Percentiles rank a stretch among this genome's conserved stretches.
phyloP scores from a whole-genome alignment of 2,329 filamentous ascomycete species.

The Penicillium brevicompactum region DNA sequence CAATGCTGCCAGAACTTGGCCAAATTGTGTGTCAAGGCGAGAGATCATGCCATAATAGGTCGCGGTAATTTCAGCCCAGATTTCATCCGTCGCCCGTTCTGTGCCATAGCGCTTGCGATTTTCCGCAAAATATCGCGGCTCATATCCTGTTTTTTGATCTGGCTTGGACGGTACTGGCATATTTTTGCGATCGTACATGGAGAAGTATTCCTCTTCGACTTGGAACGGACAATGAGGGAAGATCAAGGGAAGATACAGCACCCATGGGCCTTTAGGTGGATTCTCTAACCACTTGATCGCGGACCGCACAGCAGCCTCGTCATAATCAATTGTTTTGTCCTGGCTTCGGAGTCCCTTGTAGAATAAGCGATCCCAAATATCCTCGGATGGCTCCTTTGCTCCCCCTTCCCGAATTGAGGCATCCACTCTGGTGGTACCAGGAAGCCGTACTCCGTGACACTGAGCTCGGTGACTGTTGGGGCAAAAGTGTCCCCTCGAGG shows the following conservation, averaged over 20 bases:
- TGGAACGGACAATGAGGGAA: slow-evolving; percentile 53
- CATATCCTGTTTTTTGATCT: slow-evolving; percentile 43
- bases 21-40: slow-evolving; percentile 51
- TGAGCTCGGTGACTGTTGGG: slow-evolving; percentile 47
- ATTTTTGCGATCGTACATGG: slow-evolving; percentile 45
- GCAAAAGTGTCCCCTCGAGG: slow-evolving; percentile 42
- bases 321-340: slow-evolving; percentile 46
- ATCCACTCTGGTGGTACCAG: slow-evolving; percentile 19
- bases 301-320: slow-evolving; percentile 46
- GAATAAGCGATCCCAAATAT: slow-evolving; percentile 12
- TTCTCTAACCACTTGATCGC: slow-evolving; percentile 49
- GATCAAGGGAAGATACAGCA: slow-evolving; percentile 3
- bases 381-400: slow-evolving; percentile 32
- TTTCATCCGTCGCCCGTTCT: slow-evolving; percentile 42
- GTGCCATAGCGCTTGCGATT: slow-evolving; percentile 44
- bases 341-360: slow-evolving; percentile 47
- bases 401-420: slow-evolving; percentile 17
- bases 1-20: slow-evolving; percentile 32
- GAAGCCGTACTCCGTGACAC: slow-evolving; percentile 50
- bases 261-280: slow-evolving; percentile 37
- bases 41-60: slow-evolving; percentile 54
- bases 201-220: slow-evolving; percentile 53
- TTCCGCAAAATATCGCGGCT: slow-evolving; percentile 46
- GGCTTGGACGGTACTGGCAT: slow-evolving; percentile 21
- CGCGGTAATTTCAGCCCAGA: slow-evolving; percentile 49